A percentile compares a stretch with the other conserved stretches of the same genome.
phyloP scores from a whole-genome alignment of 164 flowering plant genomes.

The Magnolia kwangsiensis region DNA sequence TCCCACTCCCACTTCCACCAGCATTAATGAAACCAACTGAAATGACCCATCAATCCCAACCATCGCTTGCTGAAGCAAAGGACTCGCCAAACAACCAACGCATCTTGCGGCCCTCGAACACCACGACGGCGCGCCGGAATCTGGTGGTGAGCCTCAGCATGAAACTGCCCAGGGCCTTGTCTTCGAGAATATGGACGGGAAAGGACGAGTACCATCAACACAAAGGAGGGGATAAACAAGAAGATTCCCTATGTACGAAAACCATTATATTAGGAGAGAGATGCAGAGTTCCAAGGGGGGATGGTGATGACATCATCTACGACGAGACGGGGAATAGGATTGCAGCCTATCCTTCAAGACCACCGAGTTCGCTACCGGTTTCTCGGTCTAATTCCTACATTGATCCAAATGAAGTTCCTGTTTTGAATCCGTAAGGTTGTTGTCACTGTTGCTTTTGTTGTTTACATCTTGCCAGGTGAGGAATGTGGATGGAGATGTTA shows the following conservation, averaged over 20 bases:
- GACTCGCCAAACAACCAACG: background rate
- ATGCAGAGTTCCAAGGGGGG: slow-evolving; percentile 45
- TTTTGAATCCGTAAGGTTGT: background rate
- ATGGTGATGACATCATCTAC: slow-evolving; percentile 37
- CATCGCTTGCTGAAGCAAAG: background rate
- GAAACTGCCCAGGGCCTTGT: slow-evolving; percentile 11
- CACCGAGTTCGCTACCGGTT: slow-evolving; percentile 32
- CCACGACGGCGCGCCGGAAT: slow-evolving; percentile 3
- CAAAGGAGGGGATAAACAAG: slow-evolving; percentile 20
- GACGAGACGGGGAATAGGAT: slow-evolving; percentile 46
- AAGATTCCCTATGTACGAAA: slow-evolving; percentile 65
- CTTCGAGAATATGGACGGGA: slow-evolving; percentile 9
- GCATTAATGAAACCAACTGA: background rate
- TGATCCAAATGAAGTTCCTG: slow-evolving; percentile 13
- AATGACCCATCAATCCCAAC: background rate
- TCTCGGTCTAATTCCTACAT: slow-evolving; percentile 23
- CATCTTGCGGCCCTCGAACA: background rate
- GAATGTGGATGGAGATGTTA: no score
- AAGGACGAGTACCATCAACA: slow-evolving; percentile 9
- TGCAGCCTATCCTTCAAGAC: slow-evolving; percentile 24
- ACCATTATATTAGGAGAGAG: slow-evolving; percentile 72
- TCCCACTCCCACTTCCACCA: slow-evolving; percentile 7
- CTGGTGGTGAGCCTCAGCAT: slow-evolving; percentile 23
- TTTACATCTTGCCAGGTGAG: no score
- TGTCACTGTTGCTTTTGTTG: no score